These are phyloP conservation scores for Butyriboletus loyo DNA, from an alignment of 768 basidiomycete genomes.

Conservation along the genomic window DNA sequence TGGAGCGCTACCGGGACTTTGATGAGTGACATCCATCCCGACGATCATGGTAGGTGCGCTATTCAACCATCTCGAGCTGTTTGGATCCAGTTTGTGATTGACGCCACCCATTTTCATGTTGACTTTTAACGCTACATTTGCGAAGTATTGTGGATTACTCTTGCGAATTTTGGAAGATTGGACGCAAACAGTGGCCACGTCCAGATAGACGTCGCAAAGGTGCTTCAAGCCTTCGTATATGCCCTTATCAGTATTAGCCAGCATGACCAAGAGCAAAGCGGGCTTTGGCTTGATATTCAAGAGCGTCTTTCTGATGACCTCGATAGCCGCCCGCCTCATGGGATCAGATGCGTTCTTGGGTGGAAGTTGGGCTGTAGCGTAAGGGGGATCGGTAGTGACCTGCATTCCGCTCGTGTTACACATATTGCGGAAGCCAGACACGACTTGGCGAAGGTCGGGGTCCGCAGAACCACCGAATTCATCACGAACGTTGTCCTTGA, in stretches of 20 bases:
- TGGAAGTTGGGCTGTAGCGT: conserved; percentile 45
- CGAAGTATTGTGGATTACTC: conserved; percentile 52
- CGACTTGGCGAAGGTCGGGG: conserved; percentile 43
- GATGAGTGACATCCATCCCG: conserved; percentile 72
- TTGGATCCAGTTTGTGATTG: conserved; percentile 44
- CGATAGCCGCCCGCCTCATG: conserved; percentile 49
- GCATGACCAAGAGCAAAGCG: conserved; percentile 43
- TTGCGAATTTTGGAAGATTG: conserved; percentile 70
- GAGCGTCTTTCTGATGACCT: conserved; percentile 41
- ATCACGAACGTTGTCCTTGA: conserved; percentile 58
- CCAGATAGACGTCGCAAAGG: conserved; percentile 48
- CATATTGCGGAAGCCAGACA: conserved; percentile 59
- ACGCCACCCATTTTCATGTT: conserved; percentile 56
- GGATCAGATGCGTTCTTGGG: conserved; percentile 51
- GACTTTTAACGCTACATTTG: conserved; percentile 54
- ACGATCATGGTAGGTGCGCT: conserved; percentile 49
- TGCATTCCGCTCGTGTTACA: conserved; percentile 63
- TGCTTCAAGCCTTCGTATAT: conserved; percentile 53
- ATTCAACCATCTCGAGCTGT: conserved; percentile 38
- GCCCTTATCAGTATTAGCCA: conserved; percentile 45
- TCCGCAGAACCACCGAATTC: conserved; percentile 60
- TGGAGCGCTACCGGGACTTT: conserved; percentile 64
- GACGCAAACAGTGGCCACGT: conserved; percentile 65
- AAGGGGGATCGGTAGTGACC: conserved; percentile 36
- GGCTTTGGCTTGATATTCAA: conserved; percentile 40